Evolutionary conservation across 306 rosid species (phyloP).

Genomic region (Cicer chorassanicum): DNA sequence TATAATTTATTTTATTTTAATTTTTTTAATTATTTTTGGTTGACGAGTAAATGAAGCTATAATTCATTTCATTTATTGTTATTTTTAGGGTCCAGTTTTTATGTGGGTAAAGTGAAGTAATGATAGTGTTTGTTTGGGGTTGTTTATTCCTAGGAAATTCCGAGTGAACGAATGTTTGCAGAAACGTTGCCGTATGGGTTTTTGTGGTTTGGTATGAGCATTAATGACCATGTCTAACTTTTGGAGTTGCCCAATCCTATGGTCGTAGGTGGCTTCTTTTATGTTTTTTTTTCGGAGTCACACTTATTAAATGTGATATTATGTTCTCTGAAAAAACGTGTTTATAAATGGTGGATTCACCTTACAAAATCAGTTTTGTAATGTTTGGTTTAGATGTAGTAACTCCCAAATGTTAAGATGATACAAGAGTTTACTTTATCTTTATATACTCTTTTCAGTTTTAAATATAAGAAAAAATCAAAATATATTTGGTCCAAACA

Average conservation of each 20-base stretch:
- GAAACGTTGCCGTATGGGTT: background rate
- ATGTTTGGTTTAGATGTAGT: too few relatives aligned
- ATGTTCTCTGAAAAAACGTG: background rate
- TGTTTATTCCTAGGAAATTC: background rate
- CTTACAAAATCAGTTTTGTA: too few relatives aligned
- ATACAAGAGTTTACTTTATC: too few relatives aligned
- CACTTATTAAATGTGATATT: background rate
- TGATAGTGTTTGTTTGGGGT: background rate
- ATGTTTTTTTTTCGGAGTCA: background rate
- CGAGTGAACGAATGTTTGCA: background rate
- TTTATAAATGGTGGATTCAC: background rate
- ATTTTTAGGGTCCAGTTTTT: background rate
- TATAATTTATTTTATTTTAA: background rate
- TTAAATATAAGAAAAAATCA: too few relatives aligned
- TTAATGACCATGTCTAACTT: background rate
- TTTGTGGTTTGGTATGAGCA: background rate
- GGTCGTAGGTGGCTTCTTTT: background rate
- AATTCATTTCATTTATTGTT: background rate
- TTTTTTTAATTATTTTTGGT: too few relatives aligned
- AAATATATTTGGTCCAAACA: too few relatives aligned
- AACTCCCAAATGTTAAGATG: too few relatives aligned
- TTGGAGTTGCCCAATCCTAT: background rate
- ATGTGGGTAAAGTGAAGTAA: background rate
- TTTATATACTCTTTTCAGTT: too few relatives aligned
- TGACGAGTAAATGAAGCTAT: too few relatives aligned